Evolutionary conservation across 1,139 yeast species (phyloP).

Genomic region (Candida sanyaensis): DNA sequence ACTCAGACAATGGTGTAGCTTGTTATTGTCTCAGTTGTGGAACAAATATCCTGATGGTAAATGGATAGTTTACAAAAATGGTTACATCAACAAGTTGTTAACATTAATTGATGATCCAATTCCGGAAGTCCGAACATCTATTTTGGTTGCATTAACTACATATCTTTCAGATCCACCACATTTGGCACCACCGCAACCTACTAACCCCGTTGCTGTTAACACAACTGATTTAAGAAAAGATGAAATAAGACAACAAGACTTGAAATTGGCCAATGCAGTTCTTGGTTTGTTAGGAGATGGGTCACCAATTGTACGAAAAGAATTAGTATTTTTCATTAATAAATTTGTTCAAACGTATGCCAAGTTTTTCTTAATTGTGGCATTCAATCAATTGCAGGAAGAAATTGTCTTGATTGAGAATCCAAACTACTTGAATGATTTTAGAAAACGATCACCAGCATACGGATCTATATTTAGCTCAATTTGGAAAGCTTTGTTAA

Average conservation of each 20-base stretch:
- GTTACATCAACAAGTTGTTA: constrained; percentile 57
- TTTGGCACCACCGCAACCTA: constrained; percentile 21
- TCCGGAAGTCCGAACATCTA: constrained; percentile 92
- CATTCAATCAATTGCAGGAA: constrained; percentile 82
- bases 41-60: constrained; percentile 74
- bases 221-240: constrained; percentile 32
- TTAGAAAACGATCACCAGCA: constrained; percentile 66
- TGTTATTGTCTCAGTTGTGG: constrained; percentile 79
- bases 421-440: constrained; percentile 58
- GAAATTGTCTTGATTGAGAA: constrained; percentile 71
- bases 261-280: constrained; percentile 51
- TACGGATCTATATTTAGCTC: constrained; percentile 88
- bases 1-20: constrained; percentile 88
- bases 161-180: constrained; percentile 31
- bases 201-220: constrained; percentile 13
- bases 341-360: constrained; percentile 70
- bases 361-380: constrained; percentile 80
- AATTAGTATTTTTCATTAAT: constrained; percentile 75
- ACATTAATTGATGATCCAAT: constrained; percentile 78
- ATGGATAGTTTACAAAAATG: constrained; percentile 68
- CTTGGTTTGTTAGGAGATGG: constrained; percentile 73
- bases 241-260: constrained; percentile 56
- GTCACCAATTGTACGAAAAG: constrained; percentile 85
- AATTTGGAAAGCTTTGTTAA: constrained; percentile 82
- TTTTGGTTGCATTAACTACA: constrained; percentile 71